Percentiles rank a stretch among this genome's conserved stretches.
Conservation (phyloP, 2,329 filamentous ascomycete genomes). For the Hymenoscyphus fructigenus region DNA sequence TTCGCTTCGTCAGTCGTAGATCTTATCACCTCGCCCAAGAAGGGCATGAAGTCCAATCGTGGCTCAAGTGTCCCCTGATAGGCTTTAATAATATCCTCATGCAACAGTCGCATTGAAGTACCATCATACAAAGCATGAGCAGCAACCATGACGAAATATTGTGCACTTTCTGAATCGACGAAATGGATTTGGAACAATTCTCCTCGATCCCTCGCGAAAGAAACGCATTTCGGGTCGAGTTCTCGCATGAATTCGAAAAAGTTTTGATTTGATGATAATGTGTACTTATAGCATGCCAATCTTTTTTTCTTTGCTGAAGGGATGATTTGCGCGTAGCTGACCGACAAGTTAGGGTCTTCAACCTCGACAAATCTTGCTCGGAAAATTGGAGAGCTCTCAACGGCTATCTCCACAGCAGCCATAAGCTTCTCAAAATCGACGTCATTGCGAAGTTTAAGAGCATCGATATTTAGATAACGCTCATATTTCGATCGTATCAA, state of each 20-base stretch:
- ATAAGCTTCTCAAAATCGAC: constrained; percentile 58
- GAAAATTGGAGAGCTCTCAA: constrained; percentile 65
- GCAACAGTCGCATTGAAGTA: constrained; percentile 74
- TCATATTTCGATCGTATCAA: constrained; percentile 74
- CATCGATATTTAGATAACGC: constrained; percentile 83
- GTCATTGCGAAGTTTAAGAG: constrained; percentile 58
- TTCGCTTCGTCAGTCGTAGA: constrained; percentile 45
- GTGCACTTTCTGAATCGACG: constrained; percentile 35
- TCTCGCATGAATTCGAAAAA: constrained; percentile 40
- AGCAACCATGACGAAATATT: constrained; percentile 65
- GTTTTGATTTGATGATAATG: constrained; percentile 6
- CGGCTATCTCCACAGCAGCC: constrained; percentile 60
- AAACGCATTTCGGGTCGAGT: constrained; percentile 42
- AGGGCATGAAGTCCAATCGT: constrained; percentile 50
- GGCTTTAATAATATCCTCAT: constrained; percentile 65
- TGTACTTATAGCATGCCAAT: neutral
- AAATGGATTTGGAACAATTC: constrained; percentile 52
- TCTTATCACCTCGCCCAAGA: constrained; percentile 49
- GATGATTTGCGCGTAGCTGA: constrained; percentile 57
- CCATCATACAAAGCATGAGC: constrained; percentile 90
- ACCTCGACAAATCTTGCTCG: constrained; percentile 72
- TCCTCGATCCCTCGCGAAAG: constrained; percentile 38
- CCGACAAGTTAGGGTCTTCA: constrained; percentile 56
- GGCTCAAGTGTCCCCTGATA: constrained; percentile 50
- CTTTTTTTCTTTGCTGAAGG: constrained; percentile 24